Evolutionary conservation across 306 rosid genomes (phyloP), one percentile per base, ranked within the genome.

Genomic region (Alnus rubra): DNA sequence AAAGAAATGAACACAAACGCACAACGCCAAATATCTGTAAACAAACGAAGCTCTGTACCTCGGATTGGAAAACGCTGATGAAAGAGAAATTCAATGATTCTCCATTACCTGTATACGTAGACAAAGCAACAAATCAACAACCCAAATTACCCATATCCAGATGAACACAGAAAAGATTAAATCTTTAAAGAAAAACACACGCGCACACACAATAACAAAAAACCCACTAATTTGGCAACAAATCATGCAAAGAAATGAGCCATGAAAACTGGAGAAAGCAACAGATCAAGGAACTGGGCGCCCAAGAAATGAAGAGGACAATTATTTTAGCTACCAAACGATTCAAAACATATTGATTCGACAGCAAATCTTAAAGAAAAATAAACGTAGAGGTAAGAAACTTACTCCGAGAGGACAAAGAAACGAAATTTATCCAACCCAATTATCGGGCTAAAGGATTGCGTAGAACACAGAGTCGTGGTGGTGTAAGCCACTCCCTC

Each of bases 381-480:
- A 37, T 15, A 33, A 9, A 67, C 6, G 18, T 1, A 16, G 30
- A 68, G 13, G 9, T 42, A 19, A 14, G 51, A n/a, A 68, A 68
- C 72, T 68, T 68, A 68, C 72, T 68, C 72, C 19, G n/a, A 68
- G 51, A 37, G 2, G 42, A 68, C 15, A n/a, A 42, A 9, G 72
- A 30, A 31, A 33, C 31, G 69, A 62, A 13, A 62, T 28, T 30
- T 2, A 37, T 60, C 80, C 47, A 65, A 49, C 35, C 76, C 69
- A 73, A 67, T 47, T n/a, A 30, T 50, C 49, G 53, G 65, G 72
- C 49, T 19, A 0, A 23, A 67, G 73, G 84, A 86, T 88, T 83
- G 88, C 91, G 89, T 86, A 88, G 79, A 79, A 76, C 63, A 76
- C 76, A 79, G 74, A 76, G 88, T 73, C 87, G 85, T 87, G 35